phyloP scores from a whole-genome alignment of 2,329 filamentous ascomycete genomes.

The Teratosphaeria viscida region DNA sequence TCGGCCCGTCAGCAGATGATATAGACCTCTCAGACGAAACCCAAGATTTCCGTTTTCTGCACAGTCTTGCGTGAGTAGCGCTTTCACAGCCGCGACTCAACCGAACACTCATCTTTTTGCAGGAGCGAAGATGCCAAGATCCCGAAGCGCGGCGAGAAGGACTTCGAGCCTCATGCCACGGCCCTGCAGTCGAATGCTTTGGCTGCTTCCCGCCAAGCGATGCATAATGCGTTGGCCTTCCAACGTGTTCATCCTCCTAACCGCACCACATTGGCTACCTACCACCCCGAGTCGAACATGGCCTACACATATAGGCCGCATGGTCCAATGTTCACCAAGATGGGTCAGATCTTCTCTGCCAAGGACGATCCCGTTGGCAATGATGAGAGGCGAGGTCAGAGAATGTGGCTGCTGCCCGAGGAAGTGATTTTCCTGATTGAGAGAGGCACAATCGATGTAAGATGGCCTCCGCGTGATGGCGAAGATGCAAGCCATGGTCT shows the following conservation, averaged over 20 bases:
- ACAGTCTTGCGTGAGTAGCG: slow-evolving; percentile 37
- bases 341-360: slow-evolving; percentile 55
- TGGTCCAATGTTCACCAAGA: slow-evolving; percentile 62
- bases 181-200: slow-evolving; percentile 67
- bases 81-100: slow-evolving; percentile 3
- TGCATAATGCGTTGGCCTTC: slow-evolving; percentile 76
- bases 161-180: slow-evolving; percentile 91
- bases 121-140: slow-evolving; percentile 41
- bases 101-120: background rate
- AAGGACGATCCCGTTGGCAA: slow-evolving; percentile 36
- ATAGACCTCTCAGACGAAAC: slow-evolving; percentile 67
- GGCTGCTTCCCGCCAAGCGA: slow-evolving; percentile 70
- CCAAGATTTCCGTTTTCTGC: slow-evolving; percentile 75
- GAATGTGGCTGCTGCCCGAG: slow-evolving; percentile 76
- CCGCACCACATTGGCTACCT: slow-evolving; percentile 58
- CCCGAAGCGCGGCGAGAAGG: slow-evolving; percentile 88
- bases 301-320: slow-evolving; percentile 59
- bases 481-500: slow-evolving; percentile 49
- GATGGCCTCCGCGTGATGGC: slow-evolving; percentile 53
- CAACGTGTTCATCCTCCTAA: slow-evolving; percentile 64
- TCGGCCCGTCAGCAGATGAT: slow-evolving; percentile 61
- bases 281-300: slow-evolving; percentile 53
- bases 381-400: slow-evolving; percentile 17
- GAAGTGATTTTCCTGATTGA: slow-evolving; percentile 86
- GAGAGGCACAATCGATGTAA: slow-evolving; percentile 73